phyloP scores from a whole-genome alignment of 164 flowering plant species.

The Protea cynaroides region DNA sequence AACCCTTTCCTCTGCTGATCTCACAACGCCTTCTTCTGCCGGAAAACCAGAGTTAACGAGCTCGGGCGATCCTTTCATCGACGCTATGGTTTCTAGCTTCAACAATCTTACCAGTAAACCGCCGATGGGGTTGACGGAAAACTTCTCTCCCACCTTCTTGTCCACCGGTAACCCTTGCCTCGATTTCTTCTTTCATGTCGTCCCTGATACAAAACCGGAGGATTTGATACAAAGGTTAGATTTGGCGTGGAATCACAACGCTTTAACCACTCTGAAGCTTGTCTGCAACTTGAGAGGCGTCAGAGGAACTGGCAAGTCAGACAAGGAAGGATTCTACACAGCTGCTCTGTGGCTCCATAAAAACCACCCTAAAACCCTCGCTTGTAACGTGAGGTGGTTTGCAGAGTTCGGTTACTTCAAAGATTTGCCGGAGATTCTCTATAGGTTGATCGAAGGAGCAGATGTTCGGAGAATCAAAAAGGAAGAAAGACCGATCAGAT shows the following conservation, averaged over 20 bases:
- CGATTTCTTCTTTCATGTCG: constrained; percentile 58
- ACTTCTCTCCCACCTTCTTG: constrained; percentile 33
- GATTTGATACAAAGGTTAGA: constrained; percentile 15
- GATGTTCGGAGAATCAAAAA: too few relatives aligned
- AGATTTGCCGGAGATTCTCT: constrained; percentile 34
- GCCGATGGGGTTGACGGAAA: constrained; percentile 37
- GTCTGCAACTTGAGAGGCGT: constrained; percentile 47
- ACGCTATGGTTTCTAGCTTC: neutral
- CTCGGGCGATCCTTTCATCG: constrained; percentile 4
- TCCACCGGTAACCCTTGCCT: constrained; percentile 45
- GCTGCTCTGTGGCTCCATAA: constrained; percentile 39
- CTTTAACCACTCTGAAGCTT: constrained; percentile 47
- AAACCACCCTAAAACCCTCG: constrained; percentile 34
- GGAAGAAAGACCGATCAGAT: neutral
- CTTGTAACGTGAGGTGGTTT: constrained; percentile 18
- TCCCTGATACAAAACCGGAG: constrained; percentile 24
- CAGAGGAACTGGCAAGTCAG: constrained; percentile 47
- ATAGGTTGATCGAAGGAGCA: constrained; percentile 24
- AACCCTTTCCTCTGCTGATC: neutral
- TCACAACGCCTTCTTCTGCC: neutral
- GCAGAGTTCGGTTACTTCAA: constrained; percentile 37
- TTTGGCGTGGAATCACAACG: constrained; percentile 35
- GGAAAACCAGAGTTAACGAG: neutral
- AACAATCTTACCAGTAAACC: too few relatives aligned
- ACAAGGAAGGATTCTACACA: constrained; percentile 34